phyloP scores from a whole-genome alignment of 495 filamentous ascomycete genomes.

The Thermothielavioides terrestris region DNA sequence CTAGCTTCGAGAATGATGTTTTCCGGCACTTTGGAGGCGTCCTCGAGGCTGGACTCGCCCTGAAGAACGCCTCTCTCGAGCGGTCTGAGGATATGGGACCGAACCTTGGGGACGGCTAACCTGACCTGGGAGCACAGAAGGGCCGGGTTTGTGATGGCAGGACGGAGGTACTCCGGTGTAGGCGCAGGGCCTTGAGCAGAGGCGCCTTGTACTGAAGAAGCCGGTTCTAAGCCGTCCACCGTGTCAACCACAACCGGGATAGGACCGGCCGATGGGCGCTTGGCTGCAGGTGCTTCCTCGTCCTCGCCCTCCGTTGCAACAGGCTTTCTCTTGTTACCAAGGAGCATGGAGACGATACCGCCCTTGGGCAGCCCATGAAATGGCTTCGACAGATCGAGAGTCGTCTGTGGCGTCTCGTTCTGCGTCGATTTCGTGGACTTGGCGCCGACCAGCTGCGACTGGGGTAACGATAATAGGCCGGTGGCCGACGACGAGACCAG shows the following conservation, averaged over 20 bases:
- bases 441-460: conserved; percentile 70
- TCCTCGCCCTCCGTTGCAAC: conserved; percentile 57
- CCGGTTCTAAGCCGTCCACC: conserved; percentile 64
- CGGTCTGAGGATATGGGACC: conserved; percentile 64
- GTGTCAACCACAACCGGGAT: conserved; percentile 67
- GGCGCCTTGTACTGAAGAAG: conserved; percentile 46
- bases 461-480: conserved; percentile 78
- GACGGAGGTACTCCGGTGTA: conserved; percentile 79
- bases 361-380: conserved; percentile 91
- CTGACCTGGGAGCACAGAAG: conserved; percentile 77
- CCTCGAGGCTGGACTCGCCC: conserved; percentile 41
- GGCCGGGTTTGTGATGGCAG: conserved; percentile 74
- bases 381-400: conserved; percentile 86
- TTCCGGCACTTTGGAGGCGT: conserved; percentile 52
- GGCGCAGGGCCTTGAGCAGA: conserved; percentile 51
- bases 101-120: conserved; percentile 79
- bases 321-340: conserved; percentile 88
- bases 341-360: conserved; percentile 70
- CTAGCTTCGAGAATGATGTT: conserved; percentile 44
- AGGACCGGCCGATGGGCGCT: conserved; percentile 58
- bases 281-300: conserved; percentile 51
- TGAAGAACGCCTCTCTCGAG: conserved; percentile 46
- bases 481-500: conserved; percentile 79
- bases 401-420: conserved; percentile 70
- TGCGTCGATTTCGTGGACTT: conserved; percentile 49